Evolutionary conservation across 164 flowering plant genomes (phyloP).

Genomic region (Chimonanthus salicifolius): DNA sequence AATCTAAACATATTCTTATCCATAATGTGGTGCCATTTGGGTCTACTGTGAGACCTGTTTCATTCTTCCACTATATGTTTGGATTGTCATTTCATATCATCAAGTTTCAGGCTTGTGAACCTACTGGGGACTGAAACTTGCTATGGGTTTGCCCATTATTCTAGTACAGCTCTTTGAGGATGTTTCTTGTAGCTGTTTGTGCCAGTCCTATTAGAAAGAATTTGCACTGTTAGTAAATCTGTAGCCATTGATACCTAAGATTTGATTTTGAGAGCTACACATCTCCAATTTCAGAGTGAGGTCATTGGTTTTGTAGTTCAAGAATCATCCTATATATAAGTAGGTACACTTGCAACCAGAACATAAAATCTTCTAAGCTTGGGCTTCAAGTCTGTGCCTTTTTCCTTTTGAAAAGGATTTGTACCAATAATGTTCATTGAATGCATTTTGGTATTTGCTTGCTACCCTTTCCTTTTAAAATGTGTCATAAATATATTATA

Average conservation of each 20-base stretch:
- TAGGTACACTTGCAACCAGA: not conserved
- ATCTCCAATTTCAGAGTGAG: not conserved
- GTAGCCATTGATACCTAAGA: not conserved
- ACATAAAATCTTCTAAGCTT: no score
- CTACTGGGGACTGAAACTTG: not conserved
- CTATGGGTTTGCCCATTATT: not conserved
- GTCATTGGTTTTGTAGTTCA: not conserved
- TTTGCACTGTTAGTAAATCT: not conserved
- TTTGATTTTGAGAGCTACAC: not conserved
- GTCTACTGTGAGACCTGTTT: not conserved
- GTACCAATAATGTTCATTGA: not conserved
- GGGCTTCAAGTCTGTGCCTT: not conserved
- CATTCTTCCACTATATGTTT: not conserved
- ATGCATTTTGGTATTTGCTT: not conserved
- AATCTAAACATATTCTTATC: no score
- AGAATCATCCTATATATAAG: not conserved
- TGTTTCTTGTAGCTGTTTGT: no score
- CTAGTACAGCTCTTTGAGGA: no score
- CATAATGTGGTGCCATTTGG: not conserved
- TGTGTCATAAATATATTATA: not conserved
- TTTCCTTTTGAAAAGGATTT: no score
- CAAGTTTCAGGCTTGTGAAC: not conserved
- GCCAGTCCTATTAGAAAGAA: not conserved
- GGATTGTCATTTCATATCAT: not conserved
- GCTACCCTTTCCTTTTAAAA: not conserved